A percentile compares a stretch with the other conserved stretches of the same genome.
Conservation (phyloP, 805 yeast species). For the Ogataea siamensis region DNA sequence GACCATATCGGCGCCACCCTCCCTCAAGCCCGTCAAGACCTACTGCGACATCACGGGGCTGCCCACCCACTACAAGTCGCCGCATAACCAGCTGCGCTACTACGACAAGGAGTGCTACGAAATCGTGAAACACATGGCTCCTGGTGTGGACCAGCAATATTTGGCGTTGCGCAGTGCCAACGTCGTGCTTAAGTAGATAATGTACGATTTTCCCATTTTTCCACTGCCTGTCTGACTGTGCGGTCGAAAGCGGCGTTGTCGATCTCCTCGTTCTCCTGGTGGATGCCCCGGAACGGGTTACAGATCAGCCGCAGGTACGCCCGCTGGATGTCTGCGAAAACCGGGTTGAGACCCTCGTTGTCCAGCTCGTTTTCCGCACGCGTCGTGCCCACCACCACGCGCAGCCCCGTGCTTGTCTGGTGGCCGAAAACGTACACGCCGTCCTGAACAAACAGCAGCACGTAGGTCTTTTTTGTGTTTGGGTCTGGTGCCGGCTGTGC, state of each 20-base stretch:
- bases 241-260: conserved; percentile 31
- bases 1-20: conserved; percentile 82
- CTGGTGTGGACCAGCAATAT: conserved; percentile 93
- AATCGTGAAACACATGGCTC: conserved; percentile 72
- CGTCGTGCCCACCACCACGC: conserved; percentile 57
- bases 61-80: conserved; percentile 71
- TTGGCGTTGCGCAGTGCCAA: conserved; percentile 85
- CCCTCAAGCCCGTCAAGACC: conserved; percentile 71
- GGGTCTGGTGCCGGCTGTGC: conserved; percentile 15
- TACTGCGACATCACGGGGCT: conserved; percentile 95
- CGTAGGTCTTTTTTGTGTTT: conserved; percentile 31
- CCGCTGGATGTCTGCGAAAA: conserved; percentile 47
- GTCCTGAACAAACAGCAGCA: conserved; percentile 63
- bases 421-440: conserved; percentile 65
- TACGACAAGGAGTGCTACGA: conserved; percentile 82
- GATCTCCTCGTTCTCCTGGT: conserved; percentile 31
- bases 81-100: conserved; percentile 71
- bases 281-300: conserved; percentile 56
- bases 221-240: conserved; percentile 27
- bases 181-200: conserved; percentile 58
- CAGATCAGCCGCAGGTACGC: conserved; percentile 55
- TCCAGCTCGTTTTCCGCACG: conserved; percentile 32
- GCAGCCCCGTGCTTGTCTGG: conserved; percentile 66
- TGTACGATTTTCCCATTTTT: conserved; percentile 23
- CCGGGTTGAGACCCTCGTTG: conserved; percentile 19